These are phyloP conservation scores for Prunus fruticosa DNA, from an alignment of 306 rosid species.

Conservation along the genomic window DNA sequence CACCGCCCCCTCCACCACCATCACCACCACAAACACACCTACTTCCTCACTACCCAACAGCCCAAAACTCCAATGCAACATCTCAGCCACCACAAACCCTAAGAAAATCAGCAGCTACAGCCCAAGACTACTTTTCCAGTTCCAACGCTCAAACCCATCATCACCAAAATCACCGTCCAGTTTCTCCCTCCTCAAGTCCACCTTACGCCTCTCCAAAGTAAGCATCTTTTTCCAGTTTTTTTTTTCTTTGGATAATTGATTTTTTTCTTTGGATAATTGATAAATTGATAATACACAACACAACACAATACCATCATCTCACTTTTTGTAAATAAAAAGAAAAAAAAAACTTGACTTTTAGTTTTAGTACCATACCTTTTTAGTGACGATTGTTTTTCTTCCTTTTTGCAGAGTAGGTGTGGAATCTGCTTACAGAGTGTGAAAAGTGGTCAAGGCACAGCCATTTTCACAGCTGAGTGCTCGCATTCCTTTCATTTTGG, in stretches of 20 bases:
- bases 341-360: neutral
- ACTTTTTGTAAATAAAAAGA: neutral
- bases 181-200: constrained; percentile 76
- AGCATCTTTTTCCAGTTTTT: neutral
- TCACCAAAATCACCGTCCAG: constrained; percentile 83
- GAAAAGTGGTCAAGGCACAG: constrained; percentile 88
- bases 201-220: constrained; percentile 69
- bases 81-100: constrained; percentile 15
- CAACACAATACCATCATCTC: too few species aligned
- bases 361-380: neutral
- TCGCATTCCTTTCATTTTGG: constrained; percentile 91
- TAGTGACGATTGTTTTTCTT: neutral
- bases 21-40: constrained; percentile 26
- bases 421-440: constrained; percentile 81
- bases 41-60: constrained; percentile 60
- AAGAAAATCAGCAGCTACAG: constrained; percentile 33
- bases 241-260: neutral
- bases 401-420: constrained; percentile 68
- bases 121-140: constrained; percentile 35
- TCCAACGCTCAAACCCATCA: constrained; percentile 59
- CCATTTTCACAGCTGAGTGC: constrained; percentile 95
- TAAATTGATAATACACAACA: too few species aligned
- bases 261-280: too few species aligned
- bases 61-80: constrained; percentile 72
- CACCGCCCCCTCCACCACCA: constrained; percentile 18